Percentiles rank a stretch among this genome's conserved stretches.
These are phyloP conservation scores for Malassezia psittaci DNA, from an alignment of 1,284 basidiomycete species.

Conservation along the genomic window DNA sequence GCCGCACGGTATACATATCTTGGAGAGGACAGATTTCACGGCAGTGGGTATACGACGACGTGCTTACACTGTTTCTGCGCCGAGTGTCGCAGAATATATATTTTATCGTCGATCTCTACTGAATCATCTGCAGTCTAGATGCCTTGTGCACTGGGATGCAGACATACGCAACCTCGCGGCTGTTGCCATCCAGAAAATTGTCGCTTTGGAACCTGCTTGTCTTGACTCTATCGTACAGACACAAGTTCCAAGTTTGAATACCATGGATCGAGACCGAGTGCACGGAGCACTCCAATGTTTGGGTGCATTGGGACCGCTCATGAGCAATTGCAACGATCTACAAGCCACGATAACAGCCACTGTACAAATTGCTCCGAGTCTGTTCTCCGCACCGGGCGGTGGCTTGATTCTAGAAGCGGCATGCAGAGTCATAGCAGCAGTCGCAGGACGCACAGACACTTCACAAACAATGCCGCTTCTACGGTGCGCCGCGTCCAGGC, in stretches of 20 bases:
- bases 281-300: conserved; percentile 8
- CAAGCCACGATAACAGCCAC: no score
- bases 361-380: neutral
- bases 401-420: conserved; percentile 64
- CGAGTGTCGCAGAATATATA: conserved; percentile 70
- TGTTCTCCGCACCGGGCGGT: conserved; percentile 56
- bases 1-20: conserved; percentile 83
- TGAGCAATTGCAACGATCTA: neutral
- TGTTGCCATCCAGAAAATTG: conserved; percentile 62
- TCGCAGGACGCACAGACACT: neutral
- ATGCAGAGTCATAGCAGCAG: conserved; percentile 61
- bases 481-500: conserved; percentile 63
- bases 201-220: conserved; percentile 47
- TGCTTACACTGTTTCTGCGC: conserved; percentile 71
- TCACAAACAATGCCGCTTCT: conserved; percentile 47
- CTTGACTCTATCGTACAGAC: conserved; percentile 39
- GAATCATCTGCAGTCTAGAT: conserved; percentile 64
- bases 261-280: neutral
- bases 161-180: conserved; percentile 71
- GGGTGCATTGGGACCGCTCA: neutral
- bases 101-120: conserved; percentile 55
- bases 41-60: conserved; percentile 74
- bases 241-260: neutral
- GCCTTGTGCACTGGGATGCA: conserved; percentile 79
- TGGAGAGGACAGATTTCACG: conserved; percentile 87